These are phyloP conservation scores for Torrubiella hemipterigena DNA, from an alignment of 2,329 filamentous ascomycete genomes.

Conservation along the genomic window DNA sequence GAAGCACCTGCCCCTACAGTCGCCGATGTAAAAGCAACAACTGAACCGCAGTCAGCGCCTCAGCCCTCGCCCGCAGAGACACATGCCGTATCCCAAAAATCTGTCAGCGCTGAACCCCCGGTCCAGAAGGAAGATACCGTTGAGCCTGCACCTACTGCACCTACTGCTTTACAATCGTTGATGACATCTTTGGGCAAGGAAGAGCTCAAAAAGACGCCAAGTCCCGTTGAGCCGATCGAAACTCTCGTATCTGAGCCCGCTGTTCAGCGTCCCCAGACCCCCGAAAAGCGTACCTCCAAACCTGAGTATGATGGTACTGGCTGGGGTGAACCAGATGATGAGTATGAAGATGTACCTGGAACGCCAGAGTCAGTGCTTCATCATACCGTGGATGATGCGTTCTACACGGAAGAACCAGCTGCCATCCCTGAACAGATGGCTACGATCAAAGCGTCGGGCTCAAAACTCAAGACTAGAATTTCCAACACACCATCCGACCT, in stretches of 20 bases:
- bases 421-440: slow-evolving; percentile 70
- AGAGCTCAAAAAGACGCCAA: too few relatives aligned
- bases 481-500: slow-evolving; percentile 82
- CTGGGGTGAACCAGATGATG: slow-evolving; percentile 42
- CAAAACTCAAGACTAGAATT: slow-evolving; percentile 76
- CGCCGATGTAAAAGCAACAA: slow-evolving; percentile 18
- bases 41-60: too few relatives aligned
- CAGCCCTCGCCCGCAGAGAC: slow-evolving; percentile 30
- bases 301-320: slow-evolving; percentile 53
- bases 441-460: slow-evolving; percentile 80
- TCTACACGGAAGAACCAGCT: slow-evolving; percentile 38
- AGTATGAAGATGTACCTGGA: slow-evolving; percentile 48
- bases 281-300: slow-evolving; percentile 38
- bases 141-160: slow-evolving; percentile 6
- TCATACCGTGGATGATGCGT: slow-evolving; percentile 42
- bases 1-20: slow-evolving; percentile 54
- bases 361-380: slow-evolving; percentile 88
- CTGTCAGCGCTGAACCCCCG: slow-evolving; percentile 15
- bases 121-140: slow-evolving; percentile 16
- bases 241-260: slow-evolving; percentile 8
- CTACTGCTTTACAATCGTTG: neutral
- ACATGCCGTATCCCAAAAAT: too few relatives aligned
- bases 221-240: slow-evolving; percentile 4
- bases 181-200: neutral
- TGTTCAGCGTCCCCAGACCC: slow-evolving; percentile 31